Evolutionary conservation across 1,139 yeast genomes (phyloP).

Genomic region (Kodamaea sp.): DNA sequence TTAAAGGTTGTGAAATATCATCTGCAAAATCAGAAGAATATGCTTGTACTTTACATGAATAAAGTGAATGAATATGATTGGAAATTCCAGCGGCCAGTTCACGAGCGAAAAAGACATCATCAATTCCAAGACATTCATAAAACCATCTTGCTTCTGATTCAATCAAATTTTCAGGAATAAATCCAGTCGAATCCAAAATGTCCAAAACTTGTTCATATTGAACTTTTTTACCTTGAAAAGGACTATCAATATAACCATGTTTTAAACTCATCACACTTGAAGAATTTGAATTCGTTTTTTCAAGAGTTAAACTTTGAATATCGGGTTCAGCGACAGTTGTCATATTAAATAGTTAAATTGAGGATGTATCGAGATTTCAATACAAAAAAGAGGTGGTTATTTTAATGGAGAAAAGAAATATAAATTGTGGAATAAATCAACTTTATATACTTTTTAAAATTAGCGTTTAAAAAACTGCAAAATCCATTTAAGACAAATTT

Average conservation of each 20-base stretch:
- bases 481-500: no score
- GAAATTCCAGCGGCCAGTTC: conserved; percentile 80
- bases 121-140: conserved; percentile 83
- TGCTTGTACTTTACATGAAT: conserved; percentile 91
- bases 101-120: conserved; percentile 85
- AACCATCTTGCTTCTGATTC: conserved; percentile 90
- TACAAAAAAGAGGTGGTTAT: no score
- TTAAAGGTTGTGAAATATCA: conserved; percentile 42
- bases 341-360: conserved; percentile 1
- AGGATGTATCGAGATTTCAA: not conserved
- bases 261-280: conserved; percentile 34
- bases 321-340: conserved; percentile 16
- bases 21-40: conserved; percentile 37
- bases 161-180: conserved; percentile 82
- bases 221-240: conserved; percentile 75
- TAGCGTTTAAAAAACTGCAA: no score
- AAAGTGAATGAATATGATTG: conserved; percentile 78
- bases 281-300: conserved; percentile 27
- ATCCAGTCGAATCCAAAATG: conserved; percentile 75
- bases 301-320: conserved; percentile 23
- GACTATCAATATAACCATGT: conserved; percentile 68
- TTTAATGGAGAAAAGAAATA: no score
- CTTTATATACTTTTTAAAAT: no score
- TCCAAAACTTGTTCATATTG: conserved; percentile 84
- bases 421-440: no score